Base-by-base conservation (phyloP, 176 grass and related monocot species). In the Tuctoria greenei region DNA sequence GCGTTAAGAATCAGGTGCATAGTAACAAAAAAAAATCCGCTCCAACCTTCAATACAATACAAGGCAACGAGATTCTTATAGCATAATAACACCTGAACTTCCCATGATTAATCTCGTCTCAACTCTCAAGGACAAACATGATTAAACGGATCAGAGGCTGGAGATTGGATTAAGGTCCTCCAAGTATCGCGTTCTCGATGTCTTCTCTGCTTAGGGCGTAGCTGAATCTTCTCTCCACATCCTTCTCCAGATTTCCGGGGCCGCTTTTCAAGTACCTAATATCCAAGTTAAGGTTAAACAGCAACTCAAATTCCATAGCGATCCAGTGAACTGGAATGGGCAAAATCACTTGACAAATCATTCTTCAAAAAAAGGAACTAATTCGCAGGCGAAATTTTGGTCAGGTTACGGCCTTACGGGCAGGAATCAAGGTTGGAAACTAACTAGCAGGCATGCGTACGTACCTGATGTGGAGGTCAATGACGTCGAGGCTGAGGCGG, bases 171-270 rank as follows among this genome's bases (percentile, higher is more conserved):
- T 74, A 99, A 9, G 95, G 89, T 44, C 95, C 95, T 45, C 91
- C 91, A 43, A 94, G 86, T 62, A 98, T 90, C 0, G 95, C 87
- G 61, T 98, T 95, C 77, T 94, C 91, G 8, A 98, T 92, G 79
- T 98, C 91, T 84, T 98, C 85, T 81, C 95, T 92, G 66, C 95
- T 98, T 38, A 98, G 64, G 39, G 95, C 95, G 74, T 95, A 98
- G 80, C 87, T 98, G 72, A 98, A 98, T 28, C 91, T 88, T 57
- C 95, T 98, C 69, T 98, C 95, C 26, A 90, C 43, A 63, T 94
- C 95, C 73, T 98, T 98, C 26, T 98, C 95, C 58, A 95, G 92
- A 84, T 88, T 90, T 64, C 87, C 91, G 20, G 91, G 89, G 11
- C 95, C 89, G 28, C 72, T 92, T 52, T 98, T 98, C 75, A 98